Conservation (phyloP, 148 eudicot species). For the Fagopyrum esculentum region DNA sequence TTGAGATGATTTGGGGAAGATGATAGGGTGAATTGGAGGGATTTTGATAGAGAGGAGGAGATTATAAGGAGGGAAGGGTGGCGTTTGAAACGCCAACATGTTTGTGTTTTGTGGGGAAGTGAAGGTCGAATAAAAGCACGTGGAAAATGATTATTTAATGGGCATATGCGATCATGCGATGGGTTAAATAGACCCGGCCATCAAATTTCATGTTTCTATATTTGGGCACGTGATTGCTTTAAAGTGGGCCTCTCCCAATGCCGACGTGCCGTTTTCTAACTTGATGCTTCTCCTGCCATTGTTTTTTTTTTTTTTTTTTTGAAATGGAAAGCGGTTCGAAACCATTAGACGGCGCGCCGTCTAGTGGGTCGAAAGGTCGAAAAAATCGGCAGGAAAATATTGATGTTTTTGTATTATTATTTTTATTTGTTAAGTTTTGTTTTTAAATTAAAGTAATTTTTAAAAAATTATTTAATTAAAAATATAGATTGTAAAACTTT, state of each 20-base stretch:
- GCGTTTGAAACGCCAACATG: conserved; percentile 5
- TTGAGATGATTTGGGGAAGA: not conserved
- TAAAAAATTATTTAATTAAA: no score
- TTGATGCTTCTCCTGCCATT: no score
- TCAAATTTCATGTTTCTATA: not conserved
- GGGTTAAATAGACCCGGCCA: not conserved
- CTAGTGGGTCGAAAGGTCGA: no score
- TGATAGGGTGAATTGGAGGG: not conserved
- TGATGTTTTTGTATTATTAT: no score
- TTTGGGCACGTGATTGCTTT: not conserved
- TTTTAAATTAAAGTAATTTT: no score
- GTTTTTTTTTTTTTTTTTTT: no score
- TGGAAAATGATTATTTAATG: conserved; percentile 1
- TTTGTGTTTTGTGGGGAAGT: not conserved
- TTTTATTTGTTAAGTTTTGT: no score
- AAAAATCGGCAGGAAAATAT: no score
- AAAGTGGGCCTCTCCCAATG: not conserved
- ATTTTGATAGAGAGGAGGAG: not conserved
- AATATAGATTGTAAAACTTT: no score
- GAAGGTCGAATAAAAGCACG: not conserved
- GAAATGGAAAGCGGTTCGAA: no score
- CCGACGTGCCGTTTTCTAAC: not conserved
- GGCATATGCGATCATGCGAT: not conserved
- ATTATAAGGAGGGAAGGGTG: not conserved
- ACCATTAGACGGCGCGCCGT: no score